phyloP scores from a whole-genome alignment of 306 rosid species.

The Aeschynomene evenia region DNA sequence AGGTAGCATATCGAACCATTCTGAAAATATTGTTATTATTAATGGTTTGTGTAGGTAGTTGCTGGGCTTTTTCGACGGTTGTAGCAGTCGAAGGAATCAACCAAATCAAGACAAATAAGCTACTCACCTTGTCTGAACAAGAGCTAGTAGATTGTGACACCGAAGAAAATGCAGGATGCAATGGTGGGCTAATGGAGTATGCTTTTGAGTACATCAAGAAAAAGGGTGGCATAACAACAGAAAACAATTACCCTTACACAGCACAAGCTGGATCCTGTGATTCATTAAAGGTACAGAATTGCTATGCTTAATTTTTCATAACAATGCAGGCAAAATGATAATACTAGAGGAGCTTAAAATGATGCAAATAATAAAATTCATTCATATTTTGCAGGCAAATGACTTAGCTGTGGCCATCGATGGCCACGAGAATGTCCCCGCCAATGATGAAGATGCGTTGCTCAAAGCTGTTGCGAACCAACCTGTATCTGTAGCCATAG shows the following conservation, averaged over 20 bases:
- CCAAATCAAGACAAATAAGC: conserved; percentile 44
- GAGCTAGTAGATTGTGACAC: conserved; percentile 56
- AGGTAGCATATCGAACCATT: too few species aligned
- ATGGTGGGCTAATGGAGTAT: conserved; percentile 56
- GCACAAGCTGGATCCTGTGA: conserved; percentile 46
- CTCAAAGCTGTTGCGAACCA: conserved; percentile 58
- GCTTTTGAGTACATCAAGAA: conserved; percentile 53
- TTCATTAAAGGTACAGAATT: conserved; percentile 37
- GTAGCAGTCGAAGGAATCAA: conserved; percentile 62
- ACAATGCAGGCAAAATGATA: background rate
- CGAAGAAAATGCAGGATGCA: conserved; percentile 43
- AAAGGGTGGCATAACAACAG: conserved; percentile 52
- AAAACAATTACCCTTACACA: conserved; percentile 45
- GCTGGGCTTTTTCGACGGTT: conserved; percentile 61
- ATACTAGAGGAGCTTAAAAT: background rate
- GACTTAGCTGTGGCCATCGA: conserved; percentile 52
- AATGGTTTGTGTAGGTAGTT: conserved; percentile 41
- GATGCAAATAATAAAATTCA: background rate
- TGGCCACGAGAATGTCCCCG: conserved; percentile 54
- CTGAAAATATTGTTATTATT: background rate
- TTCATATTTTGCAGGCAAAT: conserved; percentile 34
- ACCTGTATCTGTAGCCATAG: conserved; percentile 59
- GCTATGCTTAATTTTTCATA: background rate
- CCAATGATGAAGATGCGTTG: conserved; percentile 43
- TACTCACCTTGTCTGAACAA: conserved; percentile 54